These are phyloP conservation scores for Phytomonas sp. DNA, from an alignment of 208 protist species.

Conservation along the genomic window DNA sequence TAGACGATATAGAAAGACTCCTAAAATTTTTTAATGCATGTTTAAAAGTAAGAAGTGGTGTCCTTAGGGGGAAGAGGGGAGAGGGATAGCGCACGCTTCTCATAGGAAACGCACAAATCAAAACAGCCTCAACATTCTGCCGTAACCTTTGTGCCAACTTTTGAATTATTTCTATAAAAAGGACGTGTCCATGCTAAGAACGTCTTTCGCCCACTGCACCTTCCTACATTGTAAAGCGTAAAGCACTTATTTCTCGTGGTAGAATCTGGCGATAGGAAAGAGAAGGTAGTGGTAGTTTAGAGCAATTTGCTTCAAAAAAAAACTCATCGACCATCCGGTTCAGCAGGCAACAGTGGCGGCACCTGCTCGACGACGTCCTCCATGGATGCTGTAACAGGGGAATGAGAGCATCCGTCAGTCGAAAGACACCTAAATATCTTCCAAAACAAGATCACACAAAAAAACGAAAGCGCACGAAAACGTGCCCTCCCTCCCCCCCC, in stretches of 20 bases:
- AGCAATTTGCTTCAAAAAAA: not conserved
- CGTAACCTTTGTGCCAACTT: not conserved
- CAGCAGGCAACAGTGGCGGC: no score
- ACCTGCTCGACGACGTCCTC: not conserved
- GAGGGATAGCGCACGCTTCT: conserved; percentile 12
- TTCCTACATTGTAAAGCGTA: not conserved
- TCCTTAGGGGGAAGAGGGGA: not conserved
- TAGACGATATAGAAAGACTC: conserved; percentile 13
- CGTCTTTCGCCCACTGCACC: not conserved
- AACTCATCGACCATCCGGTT: no score
- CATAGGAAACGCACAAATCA: conserved; percentile 13
- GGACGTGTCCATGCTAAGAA: not conserved
- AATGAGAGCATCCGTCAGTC: no score
- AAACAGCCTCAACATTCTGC: not conserved
- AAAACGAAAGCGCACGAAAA: no score
- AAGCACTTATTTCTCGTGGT: not conserved
- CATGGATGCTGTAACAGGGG: no score
- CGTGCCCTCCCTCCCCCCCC: no score
- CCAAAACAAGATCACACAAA: no score
- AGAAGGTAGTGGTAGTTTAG: not conserved
- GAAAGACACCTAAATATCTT: no score
- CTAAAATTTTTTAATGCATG: conserved; percentile 9
- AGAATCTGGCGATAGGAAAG: not conserved
- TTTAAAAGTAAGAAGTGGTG: not conserved
- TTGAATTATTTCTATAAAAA: not conserved